phyloP scores from a whole-genome alignment of 306 rosid genomes.

The Ormosia emarginata region DNA sequence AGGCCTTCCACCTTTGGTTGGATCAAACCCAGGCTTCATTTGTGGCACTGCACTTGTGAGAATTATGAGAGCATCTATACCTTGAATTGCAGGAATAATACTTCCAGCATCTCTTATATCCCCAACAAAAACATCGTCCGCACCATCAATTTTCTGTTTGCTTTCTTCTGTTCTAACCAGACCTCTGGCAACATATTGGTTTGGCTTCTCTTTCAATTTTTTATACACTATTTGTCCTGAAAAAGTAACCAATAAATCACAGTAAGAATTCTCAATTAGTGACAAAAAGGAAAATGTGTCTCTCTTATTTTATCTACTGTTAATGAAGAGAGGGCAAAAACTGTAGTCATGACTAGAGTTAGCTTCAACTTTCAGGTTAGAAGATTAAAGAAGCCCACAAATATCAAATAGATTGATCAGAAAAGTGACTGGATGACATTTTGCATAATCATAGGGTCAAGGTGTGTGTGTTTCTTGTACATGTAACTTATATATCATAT shows the following conservation, averaged over 20 bases:
- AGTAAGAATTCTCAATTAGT: background rate
- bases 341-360: background rate
- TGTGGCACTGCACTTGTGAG: conserved; percentile 88
- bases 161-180: conserved; percentile 83
- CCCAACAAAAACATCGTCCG: conserved; percentile 65
- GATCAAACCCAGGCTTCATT: conserved; percentile 86
- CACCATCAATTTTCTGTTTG: conserved; percentile 75
- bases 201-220: conserved; percentile 72
- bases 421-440: background rate
- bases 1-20: conserved; percentile 84
- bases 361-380: background rate
- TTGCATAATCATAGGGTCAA: background rate
- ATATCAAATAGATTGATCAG: background rate
- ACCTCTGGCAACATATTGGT: conserved; percentile 71
- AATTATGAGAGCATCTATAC: conserved; percentile 70
- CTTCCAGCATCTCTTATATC: conserved; percentile 71
- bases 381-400: background rate
- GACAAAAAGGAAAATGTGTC: background rate
- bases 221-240: conserved; percentile 81
- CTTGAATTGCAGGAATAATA: conserved; percentile 79
- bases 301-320: background rate
- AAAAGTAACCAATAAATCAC: conserved; percentile 21
- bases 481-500: background rate
- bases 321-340: background rate
- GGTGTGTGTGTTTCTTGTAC: background rate